A percentile compares a stretch with the other conserved stretches of the same genome.
These are phyloP conservation scores for Aspergillus hiratsukae DNA, from an alignment of 2,329 filamentous ascomycete genomes.

Conservation along the genomic window DNA sequence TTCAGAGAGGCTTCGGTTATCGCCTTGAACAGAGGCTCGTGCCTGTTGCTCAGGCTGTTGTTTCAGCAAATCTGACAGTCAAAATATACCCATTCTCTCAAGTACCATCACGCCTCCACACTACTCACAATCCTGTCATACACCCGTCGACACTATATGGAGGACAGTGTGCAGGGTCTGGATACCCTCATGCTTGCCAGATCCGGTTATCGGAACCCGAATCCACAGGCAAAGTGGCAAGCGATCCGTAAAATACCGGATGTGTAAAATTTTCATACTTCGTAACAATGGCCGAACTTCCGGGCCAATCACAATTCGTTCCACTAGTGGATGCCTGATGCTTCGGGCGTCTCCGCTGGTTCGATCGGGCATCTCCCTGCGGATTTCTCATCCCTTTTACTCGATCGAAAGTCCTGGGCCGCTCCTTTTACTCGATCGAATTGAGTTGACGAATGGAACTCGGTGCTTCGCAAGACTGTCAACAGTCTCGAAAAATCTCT, in stretches of 20 bases:
- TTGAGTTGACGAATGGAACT: neutral
- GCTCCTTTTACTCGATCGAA: neutral
- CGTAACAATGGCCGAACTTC: neutral
- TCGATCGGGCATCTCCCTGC: neutral
- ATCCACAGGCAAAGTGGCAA: neutral
- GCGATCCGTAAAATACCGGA: neutral
- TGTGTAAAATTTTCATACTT: neutral
- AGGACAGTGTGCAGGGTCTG: neutral
- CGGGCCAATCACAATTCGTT: neutral
- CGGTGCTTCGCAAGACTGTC: neutral
- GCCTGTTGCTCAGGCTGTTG: neutral
- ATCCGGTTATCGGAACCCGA: neutral
- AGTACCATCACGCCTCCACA: neutral
- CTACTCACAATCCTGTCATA: neutral
- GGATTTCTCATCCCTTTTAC: neutral
- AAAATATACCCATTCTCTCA: neutral
- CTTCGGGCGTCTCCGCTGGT: constrained; percentile 2
- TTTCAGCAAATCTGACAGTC: neutral
- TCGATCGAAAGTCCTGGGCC: neutral
- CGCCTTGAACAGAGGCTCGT: neutral
- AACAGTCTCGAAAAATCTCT: neutral
- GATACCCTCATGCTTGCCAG: constrained; percentile 1
- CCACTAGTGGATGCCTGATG: neutral
- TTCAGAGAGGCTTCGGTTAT: neutral
- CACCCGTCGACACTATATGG: constrained; percentile 2